Base-by-base conservation (phyloP, 1,139 yeast species). In the Magnusiomyces sp. region DNA sequence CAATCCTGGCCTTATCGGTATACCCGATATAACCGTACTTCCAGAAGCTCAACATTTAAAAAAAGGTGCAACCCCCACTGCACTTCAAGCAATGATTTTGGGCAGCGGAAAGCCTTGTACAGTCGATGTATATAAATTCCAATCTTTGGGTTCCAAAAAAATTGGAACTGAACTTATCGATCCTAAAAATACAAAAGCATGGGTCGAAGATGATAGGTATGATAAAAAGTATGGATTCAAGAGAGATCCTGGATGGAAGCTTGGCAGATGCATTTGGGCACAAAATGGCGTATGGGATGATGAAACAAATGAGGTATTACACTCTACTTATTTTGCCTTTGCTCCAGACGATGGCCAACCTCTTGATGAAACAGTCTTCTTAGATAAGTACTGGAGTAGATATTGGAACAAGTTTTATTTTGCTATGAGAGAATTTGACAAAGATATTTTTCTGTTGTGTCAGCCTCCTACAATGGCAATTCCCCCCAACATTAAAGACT, bases 391-490 rank as follows among this genome's bases (percentile, higher is more conserved):
- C 56, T 87, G 84, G 62, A 71, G 83, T 29, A 76, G 78, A 34
- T 81, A 73, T 60, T 84, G 81, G 71, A 55, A 64, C 4, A 62
- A 60, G 13, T 81, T 74, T 62, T 80, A 76, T 58, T 57, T 63
- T 1, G 66, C 69, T 41, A 72, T 83, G 56, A 69, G 95, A 53
- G 56, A 63, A 1, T 56, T 71, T 0, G 75, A 75, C 43, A 45
- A 75, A 1, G 70, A 75, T 11, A 67, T 75, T 9, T 79, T 83
- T 53, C 67, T 87, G 16, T 71, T 90, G 43, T 68, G 90, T 57
- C 95, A 88, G 65, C 85, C 95, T 0, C 95, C 95, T 1, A 94
- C 86, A 0, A 70, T 90, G 56, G 86, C 84, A 55, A 63, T 77
- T 2, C 96, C 97, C 0, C 97, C 97, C 0, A 64, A 67, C 9